Evolutionary conservation across 2,329 filamentous ascomycete genomes (phyloP), one percentile per base, ranked within the genome.

Genomic region (Domatiomyces catenatus): DNA sequence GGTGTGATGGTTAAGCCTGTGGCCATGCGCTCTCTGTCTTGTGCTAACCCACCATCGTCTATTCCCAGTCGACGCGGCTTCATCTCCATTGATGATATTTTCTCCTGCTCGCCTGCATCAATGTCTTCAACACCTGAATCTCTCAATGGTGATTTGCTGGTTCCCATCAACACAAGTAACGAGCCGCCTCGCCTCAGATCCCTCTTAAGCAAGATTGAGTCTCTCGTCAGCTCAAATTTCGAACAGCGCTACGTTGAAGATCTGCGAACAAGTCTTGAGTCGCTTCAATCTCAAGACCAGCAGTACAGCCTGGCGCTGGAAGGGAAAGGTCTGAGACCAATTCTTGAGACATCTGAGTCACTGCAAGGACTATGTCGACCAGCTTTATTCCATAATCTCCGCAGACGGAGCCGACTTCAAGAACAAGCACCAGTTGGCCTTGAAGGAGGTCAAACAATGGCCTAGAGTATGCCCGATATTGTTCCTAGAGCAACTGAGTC

Each of bases 401-500:
- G 32, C 10, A 2, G 32, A 8, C 32, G 10, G 10, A 15, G 12
- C 32, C 32, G 7, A 15, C 32, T 2, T 15, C 32, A 39, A 12
- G n/a, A 43, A 12, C 7, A 43, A 49, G 8, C 43, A 19, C 32
- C 20, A 5, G 15, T 10, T 22, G 42, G 20, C 46, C 7, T 15
- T 32, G 19, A 42, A 12, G n/a, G 8, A 10, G 8, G 36, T 46
- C 24, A 36, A 44, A 15, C 48, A 50, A 20, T 28, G 12, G 10
- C 48, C 48, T 6, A n/a, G 48, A 46, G 10, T 50, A 18, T 50
- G 44, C 26, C 49, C 49, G 2, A 36, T 22, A 3, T 20, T 50
- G n/a, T 42, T 50, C 28, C 44, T 50, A 2, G 24, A 50, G 19
- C 49, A 50, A 24, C 49, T 47, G 26, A 46, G 10, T 42, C 49